phyloP scores from a whole-genome alignment of 2,329 filamentous ascomycete species.

The Ascochyta koolunga region DNA sequence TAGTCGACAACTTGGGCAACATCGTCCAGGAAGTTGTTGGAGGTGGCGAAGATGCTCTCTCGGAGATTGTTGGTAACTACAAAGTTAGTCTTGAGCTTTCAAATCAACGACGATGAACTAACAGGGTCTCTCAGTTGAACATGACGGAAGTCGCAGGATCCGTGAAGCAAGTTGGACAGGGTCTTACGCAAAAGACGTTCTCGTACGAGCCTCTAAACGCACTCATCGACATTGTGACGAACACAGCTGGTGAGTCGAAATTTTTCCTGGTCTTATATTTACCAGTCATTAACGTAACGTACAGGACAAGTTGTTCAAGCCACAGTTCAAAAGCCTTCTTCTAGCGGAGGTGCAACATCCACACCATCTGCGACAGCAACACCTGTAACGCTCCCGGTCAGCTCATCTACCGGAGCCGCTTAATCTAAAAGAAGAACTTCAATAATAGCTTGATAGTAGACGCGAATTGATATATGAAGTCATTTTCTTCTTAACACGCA shows the following conservation, averaged over 20 bases:
- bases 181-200: slow-evolving; percentile 59
- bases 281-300: not conserved
- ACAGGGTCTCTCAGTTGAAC: slow-evolving; percentile 46
- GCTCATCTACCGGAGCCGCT: slow-evolving; percentile 29
- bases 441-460: not conserved
- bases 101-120: not conserved
- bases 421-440: slow-evolving; percentile 1
- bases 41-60: slow-evolving; percentile 53
- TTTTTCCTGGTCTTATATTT: not conserved
- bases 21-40: slow-evolving; percentile 65
- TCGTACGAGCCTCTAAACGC: slow-evolving; percentile 57
- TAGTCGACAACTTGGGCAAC: slow-evolving; percentile 67
- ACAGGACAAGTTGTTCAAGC: slow-evolving; percentile 61
- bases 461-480: not conserved
- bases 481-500: not conserved
- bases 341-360: slow-evolving; percentile 28
- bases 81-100: slow-evolving; percentile 28
- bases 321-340: slow-evolving; percentile 44
- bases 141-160: slow-evolving; percentile 60
- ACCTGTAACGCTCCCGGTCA: slow-evolving; percentile 38
- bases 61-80: slow-evolving; percentile 64
- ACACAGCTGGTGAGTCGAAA: slow-evolving; percentile 46
- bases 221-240: slow-evolving; percentile 63
- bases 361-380: slow-evolving; percentile 35
- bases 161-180: slow-evolving; percentile 45